Conservation (phyloP, 495 filamentous ascomycete genomes). For the Neurospora sp. region DNA sequence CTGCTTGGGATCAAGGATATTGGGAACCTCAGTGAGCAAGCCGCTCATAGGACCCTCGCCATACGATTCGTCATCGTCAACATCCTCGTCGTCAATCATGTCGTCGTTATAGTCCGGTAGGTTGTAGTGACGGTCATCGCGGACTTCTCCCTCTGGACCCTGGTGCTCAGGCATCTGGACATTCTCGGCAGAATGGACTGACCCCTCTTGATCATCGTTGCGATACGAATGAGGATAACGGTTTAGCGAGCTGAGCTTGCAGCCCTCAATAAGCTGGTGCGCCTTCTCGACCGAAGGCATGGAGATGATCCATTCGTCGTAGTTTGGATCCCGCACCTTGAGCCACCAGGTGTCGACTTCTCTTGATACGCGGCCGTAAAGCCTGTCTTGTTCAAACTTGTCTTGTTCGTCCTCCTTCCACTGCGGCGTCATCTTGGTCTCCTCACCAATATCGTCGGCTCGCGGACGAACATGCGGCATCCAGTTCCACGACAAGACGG, state of each 20-base stretch:
- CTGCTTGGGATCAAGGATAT: slow-evolving; percentile 83
- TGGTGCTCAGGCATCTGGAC: slow-evolving; percentile 33
- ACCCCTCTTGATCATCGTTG: slow-evolving; percentile 60
- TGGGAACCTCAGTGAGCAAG: slow-evolving; percentile 83
- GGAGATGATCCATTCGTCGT: slow-evolving; percentile 40
- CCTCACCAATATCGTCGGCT: slow-evolving; percentile 21
- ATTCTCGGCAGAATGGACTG: slow-evolving; percentile 27
- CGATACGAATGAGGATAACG: slow-evolving; percentile 36
- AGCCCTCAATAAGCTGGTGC: slow-evolving; percentile 36
- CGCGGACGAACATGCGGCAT: slow-evolving; percentile 22
- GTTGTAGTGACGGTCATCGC: slow-evolving; percentile 27
- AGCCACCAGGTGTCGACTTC: slow-evolving; percentile 50
- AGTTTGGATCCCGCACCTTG: slow-evolving; percentile 41
- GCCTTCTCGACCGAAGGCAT: slow-evolving; percentile 44
- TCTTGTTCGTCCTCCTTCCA: slow-evolving; percentile 36
- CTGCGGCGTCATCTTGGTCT: slow-evolving; percentile 22
- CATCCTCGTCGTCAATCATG: slow-evolving; percentile 57
- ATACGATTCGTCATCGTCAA: slow-evolving; percentile 71
- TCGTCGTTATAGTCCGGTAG: slow-evolving; percentile 36
- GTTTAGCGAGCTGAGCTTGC: slow-evolving; percentile 36
- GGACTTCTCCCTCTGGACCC: slow-evolving; percentile 36
- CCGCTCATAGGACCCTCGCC: slow-evolving; percentile 79
- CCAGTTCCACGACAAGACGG: slow-evolving; percentile 34
- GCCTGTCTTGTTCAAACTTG: slow-evolving; percentile 41
- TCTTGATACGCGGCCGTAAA: slow-evolving; percentile 44